phyloP scores from a whole-genome alignment of 1,139 yeast species.

The Yarrowia galli region DNA sequence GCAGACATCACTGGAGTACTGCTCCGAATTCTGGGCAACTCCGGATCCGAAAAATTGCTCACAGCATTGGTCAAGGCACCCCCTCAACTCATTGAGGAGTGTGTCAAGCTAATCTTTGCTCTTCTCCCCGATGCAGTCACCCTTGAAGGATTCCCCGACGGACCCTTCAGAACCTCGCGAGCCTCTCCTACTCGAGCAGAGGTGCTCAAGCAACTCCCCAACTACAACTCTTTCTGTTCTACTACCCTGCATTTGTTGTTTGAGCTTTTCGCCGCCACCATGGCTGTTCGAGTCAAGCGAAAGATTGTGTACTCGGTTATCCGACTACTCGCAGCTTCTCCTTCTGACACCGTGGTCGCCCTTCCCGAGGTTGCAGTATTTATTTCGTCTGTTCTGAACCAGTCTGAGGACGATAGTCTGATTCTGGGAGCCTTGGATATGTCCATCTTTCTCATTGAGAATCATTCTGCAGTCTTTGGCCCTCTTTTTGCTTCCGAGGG shows the following conservation, averaged over 20 bases:
- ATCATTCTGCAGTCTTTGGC: constrained; percentile 57
- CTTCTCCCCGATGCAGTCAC: constrained; percentile 8
- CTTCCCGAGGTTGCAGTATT: constrained; percentile 53
- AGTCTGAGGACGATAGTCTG: constrained; percentile 53
- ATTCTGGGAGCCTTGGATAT: constrained; percentile 63
- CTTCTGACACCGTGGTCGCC: constrained; percentile 45
- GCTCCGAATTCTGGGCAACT: constrained; percentile 7
- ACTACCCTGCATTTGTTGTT: constrained; percentile 66
- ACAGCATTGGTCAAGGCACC: constrained; percentile 34
- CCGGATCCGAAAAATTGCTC: constrained; percentile 17
- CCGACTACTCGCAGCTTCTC: constrained; percentile 55
- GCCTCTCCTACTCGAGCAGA: neutral
- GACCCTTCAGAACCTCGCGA: constrained; percentile 24
- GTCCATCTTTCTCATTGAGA: constrained; percentile 56
- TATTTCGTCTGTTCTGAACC: constrained; percentile 75
- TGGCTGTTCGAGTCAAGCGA: constrained; percentile 71
- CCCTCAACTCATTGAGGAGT: constrained; percentile 23
- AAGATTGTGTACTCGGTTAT: constrained; percentile 64
- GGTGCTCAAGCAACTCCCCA: constrained; percentile 15
- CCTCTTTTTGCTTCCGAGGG: constrained; percentile 75
- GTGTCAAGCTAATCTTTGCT: constrained; percentile 6
- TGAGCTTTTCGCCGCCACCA: constrained; percentile 76
- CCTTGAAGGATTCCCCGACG: constrained; percentile 17
- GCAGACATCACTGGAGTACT: constrained; percentile 22
- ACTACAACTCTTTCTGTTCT: constrained; percentile 12